Evolutionary conservation across 306 rosid genomes (phyloP).

Genomic region (Pueraria montana): DNA sequence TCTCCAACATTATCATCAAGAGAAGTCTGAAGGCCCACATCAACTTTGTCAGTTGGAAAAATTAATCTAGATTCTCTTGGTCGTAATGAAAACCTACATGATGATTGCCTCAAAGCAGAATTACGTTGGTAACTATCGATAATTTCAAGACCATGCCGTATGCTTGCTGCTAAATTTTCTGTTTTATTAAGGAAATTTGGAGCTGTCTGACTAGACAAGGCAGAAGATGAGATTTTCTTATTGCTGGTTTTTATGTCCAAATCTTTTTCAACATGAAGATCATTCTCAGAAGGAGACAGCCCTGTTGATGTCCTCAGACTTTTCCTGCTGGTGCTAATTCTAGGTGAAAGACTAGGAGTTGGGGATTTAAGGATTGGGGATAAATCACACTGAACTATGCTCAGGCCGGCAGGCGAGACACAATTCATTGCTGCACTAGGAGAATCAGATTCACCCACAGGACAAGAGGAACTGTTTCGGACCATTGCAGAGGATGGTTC

Average conservation of each 20-base stretch:
- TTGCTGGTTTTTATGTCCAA: constrained; percentile 49
- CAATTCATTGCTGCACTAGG: constrained; percentile 52
- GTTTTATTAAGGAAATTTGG: constrained; percentile 63
- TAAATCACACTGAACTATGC: constrained; percentile 60
- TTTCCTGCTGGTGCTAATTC: constrained; percentile 83
- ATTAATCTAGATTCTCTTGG: constrained; percentile 68
- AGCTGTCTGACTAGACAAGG: constrained; percentile 59
- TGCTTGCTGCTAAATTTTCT: constrained; percentile 91
- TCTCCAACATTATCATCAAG: constrained; percentile 61
- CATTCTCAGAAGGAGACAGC: constrained; percentile 80
- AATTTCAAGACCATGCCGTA: constrained; percentile 90
- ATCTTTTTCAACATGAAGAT: constrained; percentile 53
- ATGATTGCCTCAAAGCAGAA: constrained; percentile 76
- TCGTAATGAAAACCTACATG: constrained; percentile 78
- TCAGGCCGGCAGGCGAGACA: constrained; percentile 70
- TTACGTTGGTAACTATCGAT: constrained; percentile 72
- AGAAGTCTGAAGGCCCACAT: constrained; percentile 81
- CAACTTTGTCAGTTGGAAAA: constrained; percentile 68
- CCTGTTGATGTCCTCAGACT: constrained; percentile 84
- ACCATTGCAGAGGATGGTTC: constrained; percentile 55
- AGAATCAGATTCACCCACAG: constrained; percentile 58
- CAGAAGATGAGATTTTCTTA: constrained; percentile 53
- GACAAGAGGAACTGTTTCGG: constrained; percentile 45
- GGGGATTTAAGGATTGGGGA: constrained; percentile 83
- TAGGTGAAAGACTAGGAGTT: constrained; percentile 90